Percentiles rank a stretch among this genome's conserved stretches.
phyloP scores from a whole-genome alignment of 345 rosid genomes.

The Pistacia atlantica region DNA sequence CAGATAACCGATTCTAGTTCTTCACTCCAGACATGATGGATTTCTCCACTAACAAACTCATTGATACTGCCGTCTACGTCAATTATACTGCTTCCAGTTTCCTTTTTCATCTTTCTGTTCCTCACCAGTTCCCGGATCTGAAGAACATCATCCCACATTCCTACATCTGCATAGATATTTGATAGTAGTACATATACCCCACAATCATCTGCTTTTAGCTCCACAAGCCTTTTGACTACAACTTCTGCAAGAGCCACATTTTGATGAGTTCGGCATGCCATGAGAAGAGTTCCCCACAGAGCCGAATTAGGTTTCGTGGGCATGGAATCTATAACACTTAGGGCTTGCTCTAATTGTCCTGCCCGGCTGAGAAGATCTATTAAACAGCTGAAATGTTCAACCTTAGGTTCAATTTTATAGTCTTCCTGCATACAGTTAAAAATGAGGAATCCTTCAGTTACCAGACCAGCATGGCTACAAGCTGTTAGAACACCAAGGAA shows the following conservation, averaged over 20 bases:
- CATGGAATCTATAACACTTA: conserved; percentile 24
- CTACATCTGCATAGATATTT: conserved; percentile 34
- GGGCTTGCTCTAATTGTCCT: conserved; percentile 27
- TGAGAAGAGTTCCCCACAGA: conserved; percentile 39
- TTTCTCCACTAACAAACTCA: conserved; percentile 36
- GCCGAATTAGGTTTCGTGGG: conserved; percentile 28
- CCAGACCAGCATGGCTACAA: conserved; percentile 37
- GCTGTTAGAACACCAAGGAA: conserved; percentile 36
- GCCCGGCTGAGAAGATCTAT: conserved; percentile 35
- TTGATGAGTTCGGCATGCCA: conserved; percentile 33
- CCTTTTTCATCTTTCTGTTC: conserved; percentile 28
- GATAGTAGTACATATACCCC: conserved; percentile 28
- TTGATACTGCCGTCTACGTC: conserved; percentile 25
- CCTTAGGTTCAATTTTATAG: conserved; percentile 27
- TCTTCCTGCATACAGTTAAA: conserved; percentile 28
- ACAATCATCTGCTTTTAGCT: conserved; percentile 33
- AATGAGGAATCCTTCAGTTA: conserved; percentile 26
- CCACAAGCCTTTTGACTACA: conserved; percentile 30
- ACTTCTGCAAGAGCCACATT: conserved; percentile 28
- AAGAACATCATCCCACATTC: conserved; percentile 36
- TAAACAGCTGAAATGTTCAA: conserved; percentile 38
- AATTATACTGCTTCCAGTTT: conserved; percentile 34
- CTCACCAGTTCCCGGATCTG: conserved; percentile 22
- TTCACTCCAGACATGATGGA: background rate
- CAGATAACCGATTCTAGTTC: conserved; percentile 15